Conservation (phyloP, 208 protist species). For the Novymonas esmeraldas region DNA sequence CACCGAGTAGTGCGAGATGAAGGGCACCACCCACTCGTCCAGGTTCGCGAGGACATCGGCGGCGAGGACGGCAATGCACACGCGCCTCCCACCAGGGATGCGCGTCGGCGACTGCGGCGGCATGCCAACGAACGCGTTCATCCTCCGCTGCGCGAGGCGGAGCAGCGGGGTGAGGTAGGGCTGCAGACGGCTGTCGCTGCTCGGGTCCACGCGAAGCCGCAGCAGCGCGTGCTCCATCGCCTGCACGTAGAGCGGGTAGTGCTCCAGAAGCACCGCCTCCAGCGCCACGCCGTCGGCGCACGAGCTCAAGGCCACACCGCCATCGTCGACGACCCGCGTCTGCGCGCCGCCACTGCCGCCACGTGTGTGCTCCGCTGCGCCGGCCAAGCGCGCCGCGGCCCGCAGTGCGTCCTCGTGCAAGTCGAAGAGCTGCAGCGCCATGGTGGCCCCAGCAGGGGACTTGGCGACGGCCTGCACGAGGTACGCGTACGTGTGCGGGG, state of each 20-base stretch:
- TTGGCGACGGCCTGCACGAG: conserved; percentile 40
- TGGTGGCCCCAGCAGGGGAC: conserved; percentile 41
- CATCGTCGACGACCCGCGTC: neutral
- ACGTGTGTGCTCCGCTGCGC: neutral
- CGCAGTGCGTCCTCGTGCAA: conserved; percentile 62
- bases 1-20: conserved; percentile 76
- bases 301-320: conserved; percentile 10
- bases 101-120: conserved; percentile 69
- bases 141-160: conserved; percentile 72
- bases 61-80: conserved; percentile 73
- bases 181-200: conserved; percentile 50
- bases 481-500: conserved; percentile 82
- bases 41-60: conserved; percentile 79
- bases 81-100: conserved; percentile 36
- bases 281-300: conserved; percentile 32
- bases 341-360: neutral
- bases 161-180: conserved; percentile 70
- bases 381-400: conserved; percentile 30
- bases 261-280: conserved; percentile 53
- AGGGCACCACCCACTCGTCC: conserved; percentile 75
- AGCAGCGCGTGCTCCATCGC: conserved; percentile 63
- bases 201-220: conserved; percentile 63
- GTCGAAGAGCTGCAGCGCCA: conserved; percentile 75
- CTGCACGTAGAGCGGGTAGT: conserved; percentile 67
- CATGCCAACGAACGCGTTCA: conserved; percentile 77